phyloP scores from a whole-genome alignment of 805 yeast genomes.

The Helenozyma rhizophorensis region DNA sequence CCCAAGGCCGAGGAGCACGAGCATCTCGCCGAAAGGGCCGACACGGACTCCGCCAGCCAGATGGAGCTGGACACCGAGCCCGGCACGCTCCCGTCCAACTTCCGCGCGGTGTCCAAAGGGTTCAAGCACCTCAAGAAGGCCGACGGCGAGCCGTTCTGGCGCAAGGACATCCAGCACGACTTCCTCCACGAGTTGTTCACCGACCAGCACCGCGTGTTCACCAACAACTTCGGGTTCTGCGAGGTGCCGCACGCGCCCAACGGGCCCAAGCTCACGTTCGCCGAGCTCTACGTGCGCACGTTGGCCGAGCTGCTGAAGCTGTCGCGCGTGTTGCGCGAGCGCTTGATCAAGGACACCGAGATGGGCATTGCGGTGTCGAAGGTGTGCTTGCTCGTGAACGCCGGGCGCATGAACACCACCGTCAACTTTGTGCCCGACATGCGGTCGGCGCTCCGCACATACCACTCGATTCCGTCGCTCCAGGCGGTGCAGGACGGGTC shows the following conservation, averaged over 20 bases:
- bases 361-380: constrained; percentile 70
- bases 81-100: constrained; percentile 9
- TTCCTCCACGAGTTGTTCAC: constrained; percentile 63
- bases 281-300: constrained; percentile 77
- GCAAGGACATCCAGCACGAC: constrained; percentile 82
- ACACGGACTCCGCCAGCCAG: constrained; percentile 2
- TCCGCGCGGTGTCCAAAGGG: constrained; percentile 20
- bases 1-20: constrained; percentile 2
- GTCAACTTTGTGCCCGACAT: constrained; percentile 92
- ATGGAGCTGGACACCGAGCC: constrained; percentile 2
- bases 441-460: constrained; percentile 90
- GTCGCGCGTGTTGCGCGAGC: constrained; percentile 76
- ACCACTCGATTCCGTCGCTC: constrained; percentile 87
- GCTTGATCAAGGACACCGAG: constrained; percentile 58
- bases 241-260: constrained; percentile 32
- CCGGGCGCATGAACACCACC: constrained; percentile 93
- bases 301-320: constrained; percentile 80
- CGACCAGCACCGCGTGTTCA: constrained; percentile 62
- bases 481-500: constrained; percentile 60
- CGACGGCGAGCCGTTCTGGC: constrained; percentile 91
- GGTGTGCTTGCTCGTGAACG: constrained; percentile 81
- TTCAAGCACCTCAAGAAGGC: constrained; percentile 72
- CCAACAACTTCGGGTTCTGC: constrained; percentile 50
- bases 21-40: constrained; percentile 2
- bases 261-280: constrained; percentile 60